Percentiles rank a stretch among this genome's conserved stretches.
phyloP scores from a whole-genome alignment of 78 protist genomes.

The Dictyostelium brefeldianum region DNA sequence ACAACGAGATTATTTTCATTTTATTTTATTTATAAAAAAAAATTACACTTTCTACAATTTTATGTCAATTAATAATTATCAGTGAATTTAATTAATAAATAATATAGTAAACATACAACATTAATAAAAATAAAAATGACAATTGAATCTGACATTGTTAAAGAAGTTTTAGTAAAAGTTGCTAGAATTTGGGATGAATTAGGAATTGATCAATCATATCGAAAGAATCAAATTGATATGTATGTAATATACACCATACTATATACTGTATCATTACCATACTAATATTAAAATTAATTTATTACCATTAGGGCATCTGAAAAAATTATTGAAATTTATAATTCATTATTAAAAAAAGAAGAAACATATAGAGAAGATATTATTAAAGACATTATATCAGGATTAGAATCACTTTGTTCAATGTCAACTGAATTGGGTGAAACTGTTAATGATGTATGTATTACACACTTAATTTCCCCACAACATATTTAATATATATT shows the following conservation, averaged over 20 bases:
- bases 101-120: too few relatives aligned
- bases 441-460: slow-evolving; percentile 58
- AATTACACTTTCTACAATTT: too few relatives aligned
- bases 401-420: slow-evolving; percentile 61
- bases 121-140: slow-evolving; percentile 5
- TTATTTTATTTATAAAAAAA: too few relatives aligned
- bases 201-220: slow-evolving; percentile 57
- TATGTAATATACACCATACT: too few relatives aligned
- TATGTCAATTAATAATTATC: too few relatives aligned
- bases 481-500: neutral
- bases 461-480: neutral
- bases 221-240: slow-evolving; percentile 39
- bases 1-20: too few relatives aligned
- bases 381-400: slow-evolving; percentile 52
- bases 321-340: slow-evolving; percentile 39
- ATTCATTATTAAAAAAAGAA: slow-evolving; percentile 41
- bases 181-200: slow-evolving; percentile 68
- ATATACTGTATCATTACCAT: too few relatives aligned
- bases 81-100: too few relatives aligned
- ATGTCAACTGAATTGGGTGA: slow-evolving; percentile 81
- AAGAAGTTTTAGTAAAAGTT: slow-evolving; percentile 27
- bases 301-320: slow-evolving; percentile 4
- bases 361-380: slow-evolving; percentile 71
- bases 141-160: slow-evolving; percentile 31
- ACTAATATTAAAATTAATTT: neutral